A percentile compares a stretch with the other conserved stretches of the same genome.
These are phyloP conservation scores for Clitopilus passeckerianus DNA, from an alignment of 768 basidiomycete genomes.

Conservation along the genomic window DNA sequence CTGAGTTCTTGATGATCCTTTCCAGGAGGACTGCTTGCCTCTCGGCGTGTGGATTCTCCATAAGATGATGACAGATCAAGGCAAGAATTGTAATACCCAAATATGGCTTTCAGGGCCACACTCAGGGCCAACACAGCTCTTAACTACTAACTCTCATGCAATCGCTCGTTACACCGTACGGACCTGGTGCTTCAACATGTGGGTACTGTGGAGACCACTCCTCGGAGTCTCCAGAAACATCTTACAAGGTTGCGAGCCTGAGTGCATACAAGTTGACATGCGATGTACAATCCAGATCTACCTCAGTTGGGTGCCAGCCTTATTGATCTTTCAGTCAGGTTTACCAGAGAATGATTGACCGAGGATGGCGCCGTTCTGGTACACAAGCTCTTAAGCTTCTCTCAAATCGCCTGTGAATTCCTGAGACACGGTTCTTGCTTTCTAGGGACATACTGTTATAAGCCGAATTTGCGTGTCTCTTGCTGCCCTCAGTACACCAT, in stretches of 20 bases:
- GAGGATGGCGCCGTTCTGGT: slow-evolving; percentile 83
- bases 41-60: slow-evolving; percentile 97
- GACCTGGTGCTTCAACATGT: background rate
- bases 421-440: background rate
- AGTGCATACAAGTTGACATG: slow-evolving; percentile 3
- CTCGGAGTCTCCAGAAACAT: background rate
- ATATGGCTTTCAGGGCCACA: no score
- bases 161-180: background rate
- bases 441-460: slow-evolving; percentile 74
- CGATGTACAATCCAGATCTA: background rate
- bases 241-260: background rate
- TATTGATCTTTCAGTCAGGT: slow-evolving; percentile 33
- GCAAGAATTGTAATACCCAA: no score
- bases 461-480: slow-evolving; percentile 72
- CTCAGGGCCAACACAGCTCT: background rate
- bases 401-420: background rate
- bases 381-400: background rate
- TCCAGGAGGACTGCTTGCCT: slow-evolving; percentile 87
- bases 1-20: slow-evolving; percentile 86
- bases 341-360: slow-evolving; percentile 80
- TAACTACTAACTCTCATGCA: background rate
- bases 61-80: slow-evolving; percentile 21
- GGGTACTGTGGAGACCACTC: background rate
- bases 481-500: slow-evolving; percentile 97
- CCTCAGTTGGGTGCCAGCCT: background rate